Conservation (phyloP, 306 rosid species). For the Herpetospermum pedunculosum region DNA sequence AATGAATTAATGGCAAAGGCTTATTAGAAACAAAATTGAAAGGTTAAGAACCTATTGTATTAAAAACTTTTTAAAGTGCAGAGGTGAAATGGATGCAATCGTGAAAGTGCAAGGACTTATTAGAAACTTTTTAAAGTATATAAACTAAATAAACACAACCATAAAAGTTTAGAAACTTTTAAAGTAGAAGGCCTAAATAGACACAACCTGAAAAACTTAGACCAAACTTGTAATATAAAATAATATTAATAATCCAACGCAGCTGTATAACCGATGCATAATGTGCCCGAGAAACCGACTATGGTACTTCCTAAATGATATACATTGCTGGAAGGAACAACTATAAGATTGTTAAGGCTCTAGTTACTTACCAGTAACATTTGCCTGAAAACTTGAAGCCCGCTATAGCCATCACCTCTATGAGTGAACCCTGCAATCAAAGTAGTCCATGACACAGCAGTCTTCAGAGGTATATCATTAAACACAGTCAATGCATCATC, state of each 20-base stretch:
- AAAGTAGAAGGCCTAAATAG: background rate
- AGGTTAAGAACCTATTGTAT: no score
- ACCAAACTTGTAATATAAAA: background rate
- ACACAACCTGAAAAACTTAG: background rate
- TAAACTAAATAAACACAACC: background rate
- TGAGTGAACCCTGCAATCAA: conserved; percentile 71
- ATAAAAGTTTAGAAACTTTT: background rate
- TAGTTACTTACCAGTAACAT: conserved; percentile 54
- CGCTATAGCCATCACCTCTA: conserved; percentile 42
- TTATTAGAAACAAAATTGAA: no score
- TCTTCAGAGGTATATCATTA: conserved; percentile 28
- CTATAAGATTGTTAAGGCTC: background rate
- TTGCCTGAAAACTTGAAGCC: conserved; percentile 44
- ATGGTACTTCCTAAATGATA: background rate
- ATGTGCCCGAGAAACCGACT: background rate
- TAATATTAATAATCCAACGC: background rate
- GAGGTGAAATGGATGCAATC: background rate
- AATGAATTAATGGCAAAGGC: no score
- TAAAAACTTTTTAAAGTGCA: background rate
- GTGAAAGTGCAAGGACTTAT: background rate
- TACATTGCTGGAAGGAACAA: background rate
- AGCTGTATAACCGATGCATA: background rate
- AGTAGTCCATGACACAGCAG: conserved; percentile 60
- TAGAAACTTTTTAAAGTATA: background rate
- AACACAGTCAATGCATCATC: conserved; percentile 39